Percentiles rank a stretch among this genome's conserved stretches.
These are phyloP conservation scores for Arachnopeziza araneosa DNA, from an alignment of 2,329 filamentous ascomycete species.

Conservation along the genomic window DNA sequence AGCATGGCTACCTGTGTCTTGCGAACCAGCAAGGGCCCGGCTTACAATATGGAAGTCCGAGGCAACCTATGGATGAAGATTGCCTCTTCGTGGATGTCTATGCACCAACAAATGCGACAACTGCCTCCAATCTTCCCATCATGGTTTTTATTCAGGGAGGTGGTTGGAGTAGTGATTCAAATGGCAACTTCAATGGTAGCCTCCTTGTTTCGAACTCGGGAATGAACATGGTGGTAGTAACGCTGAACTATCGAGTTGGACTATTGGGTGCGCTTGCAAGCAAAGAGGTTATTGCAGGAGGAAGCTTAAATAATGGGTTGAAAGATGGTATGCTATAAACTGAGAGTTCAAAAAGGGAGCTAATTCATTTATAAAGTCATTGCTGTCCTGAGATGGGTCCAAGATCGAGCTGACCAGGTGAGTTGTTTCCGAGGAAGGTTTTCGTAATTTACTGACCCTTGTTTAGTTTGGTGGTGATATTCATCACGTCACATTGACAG, in stretches of 20 bases:
- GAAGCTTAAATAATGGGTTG: slow-evolving; percentile 62
- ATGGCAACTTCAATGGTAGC: slow-evolving; percentile 52
- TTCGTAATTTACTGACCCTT: slow-evolving; percentile 52
- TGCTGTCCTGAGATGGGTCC: slow-evolving; percentile 1
- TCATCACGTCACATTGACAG: slow-evolving; percentile 60
- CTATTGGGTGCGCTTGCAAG: slow-evolving; percentile 66
- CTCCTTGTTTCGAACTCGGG: slow-evolving; percentile 54
- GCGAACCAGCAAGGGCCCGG: slow-evolving; percentile 17
- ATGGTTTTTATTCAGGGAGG: slow-evolving; percentile 55
- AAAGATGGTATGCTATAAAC: slow-evolving; percentile 43
- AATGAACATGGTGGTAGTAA: slow-evolving; percentile 61
- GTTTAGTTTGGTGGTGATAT: slow-evolving; percentile 63
- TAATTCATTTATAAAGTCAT: slow-evolving; percentile 57
- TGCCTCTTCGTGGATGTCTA: slow-evolving; percentile 65
- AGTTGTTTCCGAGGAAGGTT: background rate
- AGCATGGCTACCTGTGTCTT: background rate
- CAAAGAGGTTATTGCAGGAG: slow-evolving; percentile 42
- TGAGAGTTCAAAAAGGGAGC: slow-evolving; percentile 62
- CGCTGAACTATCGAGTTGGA: slow-evolving; percentile 71
- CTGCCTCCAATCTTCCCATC: slow-evolving; percentile 50
- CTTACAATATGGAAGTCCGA: slow-evolving; percentile 23
- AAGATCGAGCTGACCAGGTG: background rate
- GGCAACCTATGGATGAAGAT: slow-evolving; percentile 43
- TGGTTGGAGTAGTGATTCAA: slow-evolving; percentile 48
- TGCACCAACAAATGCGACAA: slow-evolving; percentile 41